Evolutionary conservation across 164 flowering plant species (phyloP), one percentile per base, ranked within the genome.

Genomic region (Santalum album): DNA sequence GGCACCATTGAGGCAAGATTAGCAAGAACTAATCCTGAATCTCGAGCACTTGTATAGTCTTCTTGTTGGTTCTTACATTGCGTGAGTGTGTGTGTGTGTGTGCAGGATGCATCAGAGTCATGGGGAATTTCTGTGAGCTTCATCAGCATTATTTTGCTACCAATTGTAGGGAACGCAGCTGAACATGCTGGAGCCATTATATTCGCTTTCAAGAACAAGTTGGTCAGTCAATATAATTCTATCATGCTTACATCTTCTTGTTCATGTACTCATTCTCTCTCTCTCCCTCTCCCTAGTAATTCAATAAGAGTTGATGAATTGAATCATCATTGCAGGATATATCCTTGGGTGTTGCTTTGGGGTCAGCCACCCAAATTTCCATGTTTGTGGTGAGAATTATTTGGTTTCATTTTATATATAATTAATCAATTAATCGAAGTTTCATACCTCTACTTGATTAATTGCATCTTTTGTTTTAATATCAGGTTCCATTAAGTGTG

Each of bases 141-240:
- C 76, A 73, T 90, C 43, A 87, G 96, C 73, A 74, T 94, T 21
- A 85, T 94, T 53, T 58, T 94, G 72, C 74, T 94, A 21, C 95
- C 99, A 22, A 85, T 94, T 16, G 96, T 87, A 43, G 97, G 99
- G 57, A 94, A 94, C 64, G 99, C 96, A 2, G 95, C 97, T 1
- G 99, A 94, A 61, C 97, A 90, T 56, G 92, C 99, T 3, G 91
- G 92, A 26, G 86, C 99, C 0, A 54, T 90, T 61, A 87, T 94
- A 7, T 94, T 94, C 50, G 97, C 96, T 17, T 76, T 79, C 45
- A 90, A 84, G 69, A 84, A 94, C 76, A 87, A 94, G 62, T 57
- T 90, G 88, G 99, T 92, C 35, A 61, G 83, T 59, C n/a, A n/a
- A 19, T 17, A n/a, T 46, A 20, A 20, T n/a, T n/a, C 18, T 10